Evolutionary conservation across 2,329 filamentous ascomycete species (phyloP).

Genomic region (Botryotinia globosa): DNA sequence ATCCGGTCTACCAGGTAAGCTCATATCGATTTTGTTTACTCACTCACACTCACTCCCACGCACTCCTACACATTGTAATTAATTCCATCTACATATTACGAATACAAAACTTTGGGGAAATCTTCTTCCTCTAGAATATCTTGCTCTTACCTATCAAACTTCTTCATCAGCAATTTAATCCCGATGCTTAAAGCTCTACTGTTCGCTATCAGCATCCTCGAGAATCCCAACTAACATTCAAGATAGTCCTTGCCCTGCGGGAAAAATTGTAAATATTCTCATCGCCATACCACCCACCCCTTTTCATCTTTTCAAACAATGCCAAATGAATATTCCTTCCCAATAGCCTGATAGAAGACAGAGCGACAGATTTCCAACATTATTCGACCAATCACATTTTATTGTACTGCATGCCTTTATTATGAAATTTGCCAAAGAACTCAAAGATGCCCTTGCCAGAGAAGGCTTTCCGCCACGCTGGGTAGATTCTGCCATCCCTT

Average conservation of each 20-base stretch:
- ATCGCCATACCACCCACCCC: not conserved
- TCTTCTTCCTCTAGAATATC: not conserved
- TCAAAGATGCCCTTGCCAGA: conserved; percentile 64
- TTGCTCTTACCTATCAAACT: not conserved
- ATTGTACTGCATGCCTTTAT: conserved; percentile 1
- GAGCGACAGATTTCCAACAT: not conserved
- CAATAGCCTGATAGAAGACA: conserved; percentile 9
- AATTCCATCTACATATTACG: not conserved
- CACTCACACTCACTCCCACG: no score
- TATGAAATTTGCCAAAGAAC: conserved; percentile 88
- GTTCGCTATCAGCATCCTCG: not conserved
- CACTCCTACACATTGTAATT: not conserved
- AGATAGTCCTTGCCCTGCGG: not conserved
- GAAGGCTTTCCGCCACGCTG: conserved; percentile 73
- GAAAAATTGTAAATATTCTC: not conserved
- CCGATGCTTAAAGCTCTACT: not conserved
- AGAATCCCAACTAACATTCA: not conserved
- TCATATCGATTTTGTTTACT: not conserved
- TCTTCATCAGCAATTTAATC: not conserved
- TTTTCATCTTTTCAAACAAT: not conserved
- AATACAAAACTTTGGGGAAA: not conserved
- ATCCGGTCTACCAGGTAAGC: not conserved
- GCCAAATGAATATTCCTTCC: not conserved
- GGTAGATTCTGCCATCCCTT: conserved; percentile 75
- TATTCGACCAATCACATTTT: not conserved